Evolutionary conservation across 139 green algal genomes (phyloP).

Genomic region (Spirogloea muscicola): DNA sequence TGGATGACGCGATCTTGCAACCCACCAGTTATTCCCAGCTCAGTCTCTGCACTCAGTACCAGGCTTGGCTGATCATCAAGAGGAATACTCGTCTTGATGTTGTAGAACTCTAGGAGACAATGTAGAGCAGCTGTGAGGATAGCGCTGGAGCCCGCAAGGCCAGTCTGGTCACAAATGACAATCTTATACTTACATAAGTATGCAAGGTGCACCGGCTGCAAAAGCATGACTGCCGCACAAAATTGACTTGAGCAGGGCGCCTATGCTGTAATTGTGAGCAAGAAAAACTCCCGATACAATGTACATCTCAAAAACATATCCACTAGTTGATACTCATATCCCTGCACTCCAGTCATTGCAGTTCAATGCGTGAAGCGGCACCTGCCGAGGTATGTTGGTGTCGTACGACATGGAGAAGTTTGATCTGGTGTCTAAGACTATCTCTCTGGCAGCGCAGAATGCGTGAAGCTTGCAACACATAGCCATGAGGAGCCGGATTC

Average conservation of each 20-base stretch:
- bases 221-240: no score
- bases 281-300: no score
- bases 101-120: conserved; percentile 75
- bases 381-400: conserved; percentile 73
- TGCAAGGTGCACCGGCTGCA: no score
- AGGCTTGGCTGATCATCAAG: conserved; percentile 58
- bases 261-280: no score
- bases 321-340: no score
- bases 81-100: conserved; percentile 57
- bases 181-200: no score
- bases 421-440: conserved; percentile 49
- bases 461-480: conserved; percentile 62
- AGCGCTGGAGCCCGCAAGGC: conserved; percentile 80
- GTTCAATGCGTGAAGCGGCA: no score
- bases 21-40: conserved; percentile 82
- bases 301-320: no score
- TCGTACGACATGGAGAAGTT: conserved; percentile 76
- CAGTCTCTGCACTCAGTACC: conserved; percentile 67
- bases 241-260: no score
- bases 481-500: conserved; percentile 76
- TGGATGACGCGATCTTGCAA: conserved; percentile 87
- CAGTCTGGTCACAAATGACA: no score
- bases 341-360: no score
- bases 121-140: conserved; percentile 73
- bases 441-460: conserved; percentile 55